These are phyloP conservation scores for Gnomoniopsis smithogilvyi DNA, from an alignment of 2,329 filamentous ascomycete genomes.

Conservation along the genomic window DNA sequence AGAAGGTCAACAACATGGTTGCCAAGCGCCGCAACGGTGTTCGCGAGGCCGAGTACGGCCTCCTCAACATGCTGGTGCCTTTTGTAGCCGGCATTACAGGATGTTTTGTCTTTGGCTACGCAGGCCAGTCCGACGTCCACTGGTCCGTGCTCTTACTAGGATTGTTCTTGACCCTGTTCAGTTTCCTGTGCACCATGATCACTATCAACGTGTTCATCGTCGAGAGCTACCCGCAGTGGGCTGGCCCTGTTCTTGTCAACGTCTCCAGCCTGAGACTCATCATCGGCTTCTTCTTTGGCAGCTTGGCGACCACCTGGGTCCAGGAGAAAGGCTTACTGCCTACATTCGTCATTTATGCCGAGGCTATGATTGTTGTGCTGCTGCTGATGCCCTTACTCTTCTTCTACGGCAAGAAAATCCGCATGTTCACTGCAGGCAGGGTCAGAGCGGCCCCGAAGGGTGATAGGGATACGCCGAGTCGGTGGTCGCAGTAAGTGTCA, in stretches of 20 bases:
- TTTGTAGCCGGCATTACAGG: slow-evolving; percentile 26
- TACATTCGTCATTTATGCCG: slow-evolving; percentile 29
- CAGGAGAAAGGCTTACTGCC: slow-evolving; percentile 24
- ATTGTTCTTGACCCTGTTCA: slow-evolving; percentile 27
- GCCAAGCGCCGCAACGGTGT: slow-evolving; percentile 25
- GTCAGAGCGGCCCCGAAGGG: slow-evolving; percentile 11
- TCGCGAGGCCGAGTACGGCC: slow-evolving; percentile 31
- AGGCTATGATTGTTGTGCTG: slow-evolving; percentile 28
- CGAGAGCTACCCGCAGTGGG: slow-evolving; percentile 31
- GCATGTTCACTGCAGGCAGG: slow-evolving; percentile 27
- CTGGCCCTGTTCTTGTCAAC: slow-evolving; percentile 31
- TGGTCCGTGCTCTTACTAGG: slow-evolving; percentile 27
- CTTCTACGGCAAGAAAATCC: slow-evolving; percentile 25
- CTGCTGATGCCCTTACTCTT: slow-evolving; percentile 28
- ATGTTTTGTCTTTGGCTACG: slow-evolving; percentile 29
- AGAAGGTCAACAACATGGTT: slow-evolving; percentile 25
- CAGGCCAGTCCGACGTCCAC: slow-evolving; percentile 24
- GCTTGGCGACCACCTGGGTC: slow-evolving; percentile 26
- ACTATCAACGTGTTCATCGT: slow-evolving; percentile 30
- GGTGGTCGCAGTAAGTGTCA: not conserved
- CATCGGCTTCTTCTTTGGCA: slow-evolving; percentile 28
- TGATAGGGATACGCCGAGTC: not conserved
- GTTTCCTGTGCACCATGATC: slow-evolving; percentile 25
- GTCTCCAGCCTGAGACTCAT: slow-evolving; percentile 30
- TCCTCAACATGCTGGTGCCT: slow-evolving; percentile 29